Evolutionary conservation across 164 flowering plant species (phyloP), one percentile per base, ranked within the genome.

Genomic region (Kingdonia uniflora): DNA sequence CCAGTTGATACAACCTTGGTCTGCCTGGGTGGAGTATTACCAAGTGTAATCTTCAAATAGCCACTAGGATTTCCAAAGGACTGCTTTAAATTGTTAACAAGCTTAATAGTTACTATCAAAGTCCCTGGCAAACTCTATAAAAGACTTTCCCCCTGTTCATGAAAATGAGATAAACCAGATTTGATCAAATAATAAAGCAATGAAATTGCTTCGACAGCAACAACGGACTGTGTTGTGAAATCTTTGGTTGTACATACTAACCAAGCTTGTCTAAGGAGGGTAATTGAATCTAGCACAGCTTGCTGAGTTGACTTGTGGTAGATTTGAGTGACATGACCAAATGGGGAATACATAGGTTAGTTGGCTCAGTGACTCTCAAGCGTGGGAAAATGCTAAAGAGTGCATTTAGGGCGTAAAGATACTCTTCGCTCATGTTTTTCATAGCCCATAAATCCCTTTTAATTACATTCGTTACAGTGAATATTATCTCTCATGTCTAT

Each of bases 231-330:
- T 42, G 94, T 86, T 55, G 80, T 78, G 21, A 82, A 85, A 54
- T 88, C 95, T 74, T 92, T 96, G 29, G 87, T 80, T 35, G 95
- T 95, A 66, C 95, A 88, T 43, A 95, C 96, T 19, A 96, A 76
- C 98, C 98, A 92, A 56, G 96, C 96, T 81, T 88, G 96, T 65
- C 95, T 78, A 33, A 92, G 84, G 59, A 88, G 89, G 65, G 75
- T 79, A 23, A 87, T 80, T n/a, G 96, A 77, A 62, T 92, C 96
- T 67, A 92, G 63, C 5, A 94, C 88, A 47, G 96, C 88, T 74
- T 87, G 96, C 72, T 92, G 98, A 62, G 89, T 78, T n/a, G 98
- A 17, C 95, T 94, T 54, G 98, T n/a, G n/a, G n/a, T n/a, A n/a
- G n/a, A n/a, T n/a, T n/a, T n/a, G n/a, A n/a, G n/a, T n/a, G n/a